phyloP scores from a whole-genome alignment of 371 early-diverging fungal species.

The Rhizomucor miehei region DNA sequence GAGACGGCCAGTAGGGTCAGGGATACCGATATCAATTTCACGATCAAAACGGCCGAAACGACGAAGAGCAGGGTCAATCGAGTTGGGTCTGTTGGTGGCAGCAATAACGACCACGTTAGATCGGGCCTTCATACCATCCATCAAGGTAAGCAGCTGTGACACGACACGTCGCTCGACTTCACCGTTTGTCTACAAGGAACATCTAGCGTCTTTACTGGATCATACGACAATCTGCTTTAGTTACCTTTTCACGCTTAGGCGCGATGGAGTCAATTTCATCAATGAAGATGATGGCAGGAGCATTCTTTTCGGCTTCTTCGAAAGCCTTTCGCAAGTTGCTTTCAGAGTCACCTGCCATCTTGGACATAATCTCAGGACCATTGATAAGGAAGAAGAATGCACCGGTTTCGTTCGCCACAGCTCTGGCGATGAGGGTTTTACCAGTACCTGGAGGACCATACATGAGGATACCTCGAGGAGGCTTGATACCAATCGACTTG shows the following conservation, averaged over 20 bases:
- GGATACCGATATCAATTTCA: conserved; percentile 99
- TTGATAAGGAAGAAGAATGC: conserved; percentile 97
- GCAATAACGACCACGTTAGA: conserved; percentile 98
- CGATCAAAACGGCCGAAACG: conserved; percentile 99
- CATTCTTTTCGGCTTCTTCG: conserved; percentile 98
- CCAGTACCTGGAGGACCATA: conserved; percentile 99
- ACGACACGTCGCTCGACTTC: conserved; percentile 99
- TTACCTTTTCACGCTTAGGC: conserved; percentile 98
- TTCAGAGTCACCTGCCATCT: conserved; percentile 99
- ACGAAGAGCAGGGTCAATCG: conserved; percentile 99
- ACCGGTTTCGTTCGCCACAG: conserved; percentile 73
- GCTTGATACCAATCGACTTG: conserved; percentile 98
- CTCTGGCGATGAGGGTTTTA: conserved; percentile 81
- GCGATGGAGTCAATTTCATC: conserved; percentile 99
- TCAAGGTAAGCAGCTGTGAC: conserved; percentile 97
- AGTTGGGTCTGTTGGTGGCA: conserved; percentile 99
- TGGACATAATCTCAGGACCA: conserved; percentile 99
- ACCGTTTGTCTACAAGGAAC: conserved; percentile 81
- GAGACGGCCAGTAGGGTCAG: conserved; percentile 98
- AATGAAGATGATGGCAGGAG: conserved; percentile 99
- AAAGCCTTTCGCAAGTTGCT: conserved; percentile 98
- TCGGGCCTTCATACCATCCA: conserved; percentile 99
- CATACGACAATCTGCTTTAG: background rate
- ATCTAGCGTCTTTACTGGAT: background rate
- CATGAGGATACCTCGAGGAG: conserved; percentile 97